These are phyloP conservation scores for Colletotrichum tropicale DNA, from an alignment of 2,329 filamentous ascomycete genomes.

Conservation along the genomic window DNA sequence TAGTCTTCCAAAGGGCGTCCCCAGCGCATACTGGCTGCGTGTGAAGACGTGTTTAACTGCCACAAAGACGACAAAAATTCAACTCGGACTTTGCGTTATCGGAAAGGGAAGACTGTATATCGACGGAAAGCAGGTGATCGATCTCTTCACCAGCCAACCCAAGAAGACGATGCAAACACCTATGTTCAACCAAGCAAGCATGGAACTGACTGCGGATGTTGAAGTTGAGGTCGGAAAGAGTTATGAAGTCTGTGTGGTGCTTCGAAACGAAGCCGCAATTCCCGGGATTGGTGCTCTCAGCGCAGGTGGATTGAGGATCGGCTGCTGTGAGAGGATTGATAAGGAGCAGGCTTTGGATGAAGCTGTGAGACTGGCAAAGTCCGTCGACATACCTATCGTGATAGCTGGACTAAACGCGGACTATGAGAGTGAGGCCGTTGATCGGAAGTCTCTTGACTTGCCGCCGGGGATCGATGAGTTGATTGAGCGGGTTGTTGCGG, in stretches of 20 bases:
- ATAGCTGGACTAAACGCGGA: slow-evolving; percentile 59
- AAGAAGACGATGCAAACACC: slow-evolving; percentile 29
- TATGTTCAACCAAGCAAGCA: slow-evolving; percentile 38
- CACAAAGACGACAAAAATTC: neutral
- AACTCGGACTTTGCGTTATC: slow-evolving; percentile 36
- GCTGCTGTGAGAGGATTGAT: neutral
- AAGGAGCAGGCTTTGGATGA: slow-evolving; percentile 8
- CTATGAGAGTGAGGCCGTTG: slow-evolving; percentile 56
- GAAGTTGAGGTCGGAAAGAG: slow-evolving; percentile 46
- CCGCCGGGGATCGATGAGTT: slow-evolving; percentile 64
- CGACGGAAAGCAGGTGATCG: slow-evolving; percentile 32
- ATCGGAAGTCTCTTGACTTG: slow-evolving; percentile 71
- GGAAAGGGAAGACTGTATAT: slow-evolving; percentile 36
- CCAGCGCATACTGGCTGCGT: neutral
- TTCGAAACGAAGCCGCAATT: neutral
- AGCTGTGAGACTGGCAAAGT: slow-evolving; percentile 44
- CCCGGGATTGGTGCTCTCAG: neutral
- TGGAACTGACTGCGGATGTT: slow-evolving; percentile 29
- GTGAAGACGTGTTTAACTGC: slow-evolving; percentile 23
- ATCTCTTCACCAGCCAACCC: slow-evolving; percentile 32
- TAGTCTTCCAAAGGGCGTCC: neutral
- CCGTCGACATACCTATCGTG: slow-evolving; percentile 61
- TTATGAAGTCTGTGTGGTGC: neutral
- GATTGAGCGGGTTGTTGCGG: slow-evolving; percentile 56
- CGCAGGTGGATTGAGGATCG: neutral